A percentile compares a stretch with the other conserved stretches of the same genome.
Evolutionary conservation across 345 rosid species (phyloP).

Genomic region (Crucihimalaya himalaica): DNA sequence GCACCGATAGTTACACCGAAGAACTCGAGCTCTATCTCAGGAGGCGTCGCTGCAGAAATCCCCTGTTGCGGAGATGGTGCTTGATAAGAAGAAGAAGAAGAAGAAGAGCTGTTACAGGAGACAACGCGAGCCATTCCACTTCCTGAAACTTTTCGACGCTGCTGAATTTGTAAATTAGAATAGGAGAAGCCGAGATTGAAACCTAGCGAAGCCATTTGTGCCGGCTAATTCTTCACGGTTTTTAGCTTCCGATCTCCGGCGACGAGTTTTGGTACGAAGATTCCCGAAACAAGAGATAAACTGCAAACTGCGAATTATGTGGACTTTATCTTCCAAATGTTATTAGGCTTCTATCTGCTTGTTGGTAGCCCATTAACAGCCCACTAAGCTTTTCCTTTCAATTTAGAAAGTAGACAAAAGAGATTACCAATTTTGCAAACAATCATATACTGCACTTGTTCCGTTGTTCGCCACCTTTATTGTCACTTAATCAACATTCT

Average conservation of each 20-base stretch:
- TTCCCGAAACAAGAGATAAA: neutral
- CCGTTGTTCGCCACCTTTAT: conserved; percentile 5
- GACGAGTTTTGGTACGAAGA: neutral
- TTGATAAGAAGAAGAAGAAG: conserved; percentile 28
- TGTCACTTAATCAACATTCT: conserved; percentile 5
- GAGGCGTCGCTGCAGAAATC: conserved; percentile 41
- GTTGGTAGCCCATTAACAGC: conserved; percentile 25
- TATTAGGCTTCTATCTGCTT: conserved; percentile 9
- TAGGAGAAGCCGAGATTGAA: conserved; percentile 40
- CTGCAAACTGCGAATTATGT: neutral
- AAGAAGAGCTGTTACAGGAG: conserved; percentile 42
- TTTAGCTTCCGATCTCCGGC: conserved; percentile 26
- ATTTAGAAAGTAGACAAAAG: neutral
- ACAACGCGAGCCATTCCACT: conserved; percentile 24
- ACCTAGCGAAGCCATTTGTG: conserved; percentile 48
- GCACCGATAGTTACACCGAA: conserved; percentile 54
- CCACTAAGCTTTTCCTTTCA: neutral
- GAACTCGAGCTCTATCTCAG: conserved; percentile 80
- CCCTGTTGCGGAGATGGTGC: conserved; percentile 33
- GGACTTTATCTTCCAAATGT: conserved; percentile 12
- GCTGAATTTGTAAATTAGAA: conserved; percentile 14
- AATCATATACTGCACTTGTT: conserved; percentile 2
- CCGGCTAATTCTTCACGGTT: neutral
- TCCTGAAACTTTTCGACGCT: conserved; percentile 5
- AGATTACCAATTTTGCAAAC: neutral